Percentiles rank a stretch among this genome's conserved stretches.
phyloP scores from a whole-genome alignment of 2,329 filamentous ascomycete species.

The Nemania diffusa region DNA sequence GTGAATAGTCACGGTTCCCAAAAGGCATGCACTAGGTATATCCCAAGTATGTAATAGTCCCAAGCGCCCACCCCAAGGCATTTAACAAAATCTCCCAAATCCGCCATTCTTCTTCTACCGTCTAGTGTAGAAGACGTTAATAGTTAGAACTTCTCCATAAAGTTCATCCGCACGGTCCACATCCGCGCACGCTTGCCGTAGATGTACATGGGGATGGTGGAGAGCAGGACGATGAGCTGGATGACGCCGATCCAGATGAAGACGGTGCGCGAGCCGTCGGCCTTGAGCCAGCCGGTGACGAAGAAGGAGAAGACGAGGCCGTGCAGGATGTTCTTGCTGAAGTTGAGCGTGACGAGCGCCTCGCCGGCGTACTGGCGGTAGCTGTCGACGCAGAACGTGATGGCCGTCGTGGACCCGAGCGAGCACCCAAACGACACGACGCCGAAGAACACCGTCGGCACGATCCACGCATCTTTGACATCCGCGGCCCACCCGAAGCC shows the following conservation, averaged over 20 bases:
- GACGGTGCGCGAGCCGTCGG: constrained; percentile 78
- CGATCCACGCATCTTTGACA: constrained; percentile 81
- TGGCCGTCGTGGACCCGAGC: constrained; percentile 87
- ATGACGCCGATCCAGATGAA: constrained; percentile 88
- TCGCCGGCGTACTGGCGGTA: constrained; percentile 95
- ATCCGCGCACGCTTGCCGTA: constrained; percentile 90
- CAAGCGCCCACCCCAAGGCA: not conserved
- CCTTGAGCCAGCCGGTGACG: constrained; percentile 83
- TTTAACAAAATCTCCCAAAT: not conserved
- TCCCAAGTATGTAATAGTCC: constrained; percentile 2
- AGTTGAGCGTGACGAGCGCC: constrained; percentile 92
- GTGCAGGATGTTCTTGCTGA: constrained; percentile 93
- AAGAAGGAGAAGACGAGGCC: constrained; percentile 90
- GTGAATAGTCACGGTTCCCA: not conserved
- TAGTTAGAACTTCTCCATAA: constrained; percentile 82
- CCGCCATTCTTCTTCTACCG: not conserved
- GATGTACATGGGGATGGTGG: constrained; percentile 91
- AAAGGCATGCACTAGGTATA: not conserved
- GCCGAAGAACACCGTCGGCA: constrained; percentile 93
- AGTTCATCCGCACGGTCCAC: constrained; percentile 89
- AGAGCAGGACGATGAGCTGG: constrained; percentile 78
- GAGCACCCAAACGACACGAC: constrained; percentile 92
- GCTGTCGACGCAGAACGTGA: constrained; percentile 93
- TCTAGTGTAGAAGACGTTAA: no score
- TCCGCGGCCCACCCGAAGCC: constrained; percentile 95